These are phyloP conservation scores for Chenopodium quinoa DNA, from an alignment of 148 eudicot genomes.

Conservation along the genomic window DNA sequence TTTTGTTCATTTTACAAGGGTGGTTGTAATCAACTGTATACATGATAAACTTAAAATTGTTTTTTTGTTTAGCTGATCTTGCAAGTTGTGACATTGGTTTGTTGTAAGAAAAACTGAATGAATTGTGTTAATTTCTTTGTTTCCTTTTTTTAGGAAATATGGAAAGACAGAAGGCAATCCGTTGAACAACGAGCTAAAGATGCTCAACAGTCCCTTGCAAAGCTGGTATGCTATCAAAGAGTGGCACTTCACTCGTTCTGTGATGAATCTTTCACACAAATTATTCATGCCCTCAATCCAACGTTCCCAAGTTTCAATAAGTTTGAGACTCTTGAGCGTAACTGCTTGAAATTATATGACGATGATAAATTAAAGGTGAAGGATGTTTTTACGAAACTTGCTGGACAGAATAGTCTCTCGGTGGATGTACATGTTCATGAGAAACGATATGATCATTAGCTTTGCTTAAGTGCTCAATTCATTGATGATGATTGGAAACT, in stretches of 20 bases:
- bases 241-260: not conserved
- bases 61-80: too few species aligned
- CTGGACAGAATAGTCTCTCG: constrained; percentile 21
- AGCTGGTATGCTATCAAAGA: not conserved
- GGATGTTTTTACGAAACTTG: constrained; percentile 2
- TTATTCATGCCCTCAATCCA: constrained; percentile 1
- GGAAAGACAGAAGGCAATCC: not conserved
- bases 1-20: too few species aligned
- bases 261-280: too few species aligned
- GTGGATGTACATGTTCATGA: too few species aligned
- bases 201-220: not conserved
- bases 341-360: not conserved
- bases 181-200: not conserved
- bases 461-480: constrained; percentile 21
- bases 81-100: too few species aligned
- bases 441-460: not conserved
- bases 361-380: not conserved
- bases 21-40: too few species aligned
- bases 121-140: too few species aligned
- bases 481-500: constrained; percentile 29
- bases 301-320: not conserved
- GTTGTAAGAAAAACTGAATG: too few species aligned
- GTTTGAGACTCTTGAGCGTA: constrained; percentile 10
- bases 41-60: too few species aligned
- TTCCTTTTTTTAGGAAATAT: not conserved